phyloP scores from a whole-genome alignment of 805 yeast genomes.

The Soucietia sequanensis region DNA sequence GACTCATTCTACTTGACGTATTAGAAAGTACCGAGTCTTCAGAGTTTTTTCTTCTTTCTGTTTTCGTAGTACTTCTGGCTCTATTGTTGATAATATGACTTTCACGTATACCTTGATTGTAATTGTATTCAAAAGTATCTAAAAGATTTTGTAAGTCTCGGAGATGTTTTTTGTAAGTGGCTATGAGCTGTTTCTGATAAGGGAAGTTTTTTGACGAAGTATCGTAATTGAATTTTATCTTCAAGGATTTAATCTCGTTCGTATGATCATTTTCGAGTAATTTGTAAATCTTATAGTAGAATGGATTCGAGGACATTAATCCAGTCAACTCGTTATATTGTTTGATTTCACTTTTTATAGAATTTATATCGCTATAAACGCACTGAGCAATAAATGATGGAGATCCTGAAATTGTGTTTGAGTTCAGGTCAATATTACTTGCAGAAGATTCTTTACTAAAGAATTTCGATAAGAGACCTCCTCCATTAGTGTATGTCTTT shows the following conservation, averaged over 20 bases:
- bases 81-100: slow-evolving; percentile 10
- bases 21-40: background rate
- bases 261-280: slow-evolving; percentile 20
- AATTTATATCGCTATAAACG: slow-evolving; percentile 21
- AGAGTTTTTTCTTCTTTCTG: background rate
- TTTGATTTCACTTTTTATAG: slow-evolving; percentile 19
- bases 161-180: slow-evolving; percentile 16
- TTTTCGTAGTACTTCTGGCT: background rate
- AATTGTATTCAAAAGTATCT: slow-evolving; percentile 20
- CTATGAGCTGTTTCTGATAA: slow-evolving; percentile 16
- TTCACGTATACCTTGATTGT: slow-evolving; percentile 22
- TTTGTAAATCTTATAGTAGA: slow-evolving; percentile 21
- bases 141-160: slow-evolving; percentile 19
- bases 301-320: slow-evolving; percentile 13
- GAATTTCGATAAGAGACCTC: too few species aligned
- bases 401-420: slow-evolving; percentile 12
- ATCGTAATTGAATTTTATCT: slow-evolving; percentile 11
- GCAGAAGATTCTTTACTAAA: too few species aligned
- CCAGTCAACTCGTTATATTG: slow-evolving; percentile 20
- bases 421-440: background rate
- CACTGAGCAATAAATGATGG: slow-evolving; percentile 18
- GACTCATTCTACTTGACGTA: background rate
- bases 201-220: slow-evolving; percentile 2
- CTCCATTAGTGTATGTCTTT: too few species aligned
- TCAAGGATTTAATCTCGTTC: slow-evolving; percentile 12